Evolutionary conservation across 2,329 filamentous ascomycete species (phyloP), one percentile per base, ranked within the genome.

Genomic region (Juglanconis oblonga): DNA sequence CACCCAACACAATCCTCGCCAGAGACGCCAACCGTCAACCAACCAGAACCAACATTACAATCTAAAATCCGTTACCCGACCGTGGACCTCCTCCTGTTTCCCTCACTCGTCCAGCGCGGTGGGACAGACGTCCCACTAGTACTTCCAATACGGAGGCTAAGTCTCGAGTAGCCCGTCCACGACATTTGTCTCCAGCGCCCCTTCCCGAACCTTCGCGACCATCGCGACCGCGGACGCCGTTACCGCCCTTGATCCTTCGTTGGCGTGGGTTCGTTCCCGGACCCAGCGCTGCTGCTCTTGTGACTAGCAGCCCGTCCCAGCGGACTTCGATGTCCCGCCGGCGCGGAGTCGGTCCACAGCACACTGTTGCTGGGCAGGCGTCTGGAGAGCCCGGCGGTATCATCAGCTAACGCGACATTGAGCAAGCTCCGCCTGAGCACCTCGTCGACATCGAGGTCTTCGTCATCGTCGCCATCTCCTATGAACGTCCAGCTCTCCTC

Each of bases 401-500:
- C 54, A 11, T 31, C 49, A 13, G 45, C n/a, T 13, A 57, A 52
- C 17, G 48, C n/a, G 24, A 62, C 48, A 24, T 24, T 24, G 32
- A 61, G 13, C 17, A 52, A 56, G 24, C 59, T 61, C 17, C 55
- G 55, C 24, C 50, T 47, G 38, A 62, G 53, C 2, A 54, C 56
- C 13, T 40, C 56, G 31, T 62, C 59, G 1, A 59, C 35, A 5
- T 62, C 59, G 32, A 55, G 7, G 50, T 59, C 59, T 4, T 51
- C 55, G 6, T 74, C 74, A 31, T 74, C 72, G 14, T 80, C 77
- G 1, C 78, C 77, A 35, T 74, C 76, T 5, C 91, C 92, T 24
- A 97, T 83, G 74, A 97, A 92, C 0, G 93, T 97, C 94, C 93
- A 98, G 70, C 88, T 91, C 71, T 96, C 92, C 68, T 91, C 87